These are phyloP conservation scores for Kuraishia ogatae DNA, from an alignment of 805 yeast genomes.

Conservation along the genomic window DNA sequence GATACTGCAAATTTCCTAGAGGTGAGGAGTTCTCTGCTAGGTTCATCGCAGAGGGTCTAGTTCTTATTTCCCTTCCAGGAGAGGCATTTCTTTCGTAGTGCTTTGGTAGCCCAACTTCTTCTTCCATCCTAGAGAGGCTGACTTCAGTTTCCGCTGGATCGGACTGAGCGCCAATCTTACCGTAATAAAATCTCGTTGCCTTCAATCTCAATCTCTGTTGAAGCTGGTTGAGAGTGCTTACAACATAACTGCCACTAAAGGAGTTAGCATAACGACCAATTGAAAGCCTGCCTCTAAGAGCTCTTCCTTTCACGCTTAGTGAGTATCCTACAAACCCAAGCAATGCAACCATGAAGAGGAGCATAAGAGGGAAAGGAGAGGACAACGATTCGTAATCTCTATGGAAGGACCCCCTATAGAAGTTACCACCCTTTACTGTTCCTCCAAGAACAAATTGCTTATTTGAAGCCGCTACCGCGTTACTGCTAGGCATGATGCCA, in stretches of 20 bases:
- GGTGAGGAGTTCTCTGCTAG: neutral
- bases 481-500: conserved; percentile 32
- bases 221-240: neutral
- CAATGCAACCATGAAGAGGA: neutral
- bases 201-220: neutral
- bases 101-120: neutral
- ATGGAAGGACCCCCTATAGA: neutral
- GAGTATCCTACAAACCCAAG: neutral
- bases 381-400: neutral
- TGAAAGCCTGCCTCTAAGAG: neutral
- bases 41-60: neutral
- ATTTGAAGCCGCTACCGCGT: neutral
- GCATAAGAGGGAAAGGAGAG: neutral
- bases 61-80: neutral
- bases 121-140: neutral
- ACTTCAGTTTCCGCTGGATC: neutral
- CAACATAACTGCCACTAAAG: neutral
- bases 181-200: neutral
- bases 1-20: neutral
- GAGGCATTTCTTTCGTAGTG: neutral
- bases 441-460: conserved; percentile 1
- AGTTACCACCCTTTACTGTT: neutral
- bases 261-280: neutral
- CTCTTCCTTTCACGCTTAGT: neutral
- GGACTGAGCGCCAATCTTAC: neutral